A percentile compares a stretch with the other conserved stretches of the same genome.
Conservation (phyloP, 495 filamentous ascomycete species). For the Astrothelium macrocarpum region DNA sequence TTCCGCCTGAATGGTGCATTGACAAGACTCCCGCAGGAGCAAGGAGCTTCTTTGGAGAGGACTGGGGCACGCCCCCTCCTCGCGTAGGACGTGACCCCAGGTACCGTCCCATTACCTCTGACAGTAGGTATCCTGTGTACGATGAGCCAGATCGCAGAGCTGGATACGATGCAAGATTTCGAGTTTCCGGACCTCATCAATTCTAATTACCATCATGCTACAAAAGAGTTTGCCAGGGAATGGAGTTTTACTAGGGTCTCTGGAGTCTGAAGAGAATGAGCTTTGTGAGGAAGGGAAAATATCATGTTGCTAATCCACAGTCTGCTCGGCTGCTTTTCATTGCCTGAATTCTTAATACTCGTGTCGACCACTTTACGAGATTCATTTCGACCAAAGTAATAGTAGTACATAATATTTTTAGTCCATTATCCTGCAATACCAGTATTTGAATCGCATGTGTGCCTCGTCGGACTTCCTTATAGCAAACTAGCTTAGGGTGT, state of each 20-base stretch:
- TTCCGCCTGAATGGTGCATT: slow-evolving; percentile 21
- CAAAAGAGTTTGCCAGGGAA: neutral
- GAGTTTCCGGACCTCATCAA: neutral
- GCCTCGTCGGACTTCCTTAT: too few relatives aligned
- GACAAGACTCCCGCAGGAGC: slow-evolving; percentile 12
- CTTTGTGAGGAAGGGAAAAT: neutral
- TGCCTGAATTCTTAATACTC: too few relatives aligned
- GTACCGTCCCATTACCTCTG: slow-evolving; percentile 8
- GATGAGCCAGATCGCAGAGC: neutral
- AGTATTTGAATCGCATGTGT: too few relatives aligned
- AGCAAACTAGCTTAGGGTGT: too few relatives aligned
- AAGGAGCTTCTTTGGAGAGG: slow-evolving; percentile 22
- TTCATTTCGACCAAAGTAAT: too few relatives aligned
- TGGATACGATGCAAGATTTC: neutral
- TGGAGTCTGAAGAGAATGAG: too few relatives aligned
- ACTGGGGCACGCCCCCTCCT: slow-evolving; percentile 17
- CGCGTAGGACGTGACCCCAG: slow-evolving; percentile 21
- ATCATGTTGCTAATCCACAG: neutral
- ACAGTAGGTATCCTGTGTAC: neutral
- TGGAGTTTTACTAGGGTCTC: neutral
- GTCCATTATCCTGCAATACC: too few relatives aligned
- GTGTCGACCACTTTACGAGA: too few relatives aligned
- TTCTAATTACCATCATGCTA: neutral
- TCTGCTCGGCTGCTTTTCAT: neutral
- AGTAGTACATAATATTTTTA: too few relatives aligned